phyloP scores from a whole-genome alignment of 352 stramenopile species.

The Blastocystis hominis region DNA sequence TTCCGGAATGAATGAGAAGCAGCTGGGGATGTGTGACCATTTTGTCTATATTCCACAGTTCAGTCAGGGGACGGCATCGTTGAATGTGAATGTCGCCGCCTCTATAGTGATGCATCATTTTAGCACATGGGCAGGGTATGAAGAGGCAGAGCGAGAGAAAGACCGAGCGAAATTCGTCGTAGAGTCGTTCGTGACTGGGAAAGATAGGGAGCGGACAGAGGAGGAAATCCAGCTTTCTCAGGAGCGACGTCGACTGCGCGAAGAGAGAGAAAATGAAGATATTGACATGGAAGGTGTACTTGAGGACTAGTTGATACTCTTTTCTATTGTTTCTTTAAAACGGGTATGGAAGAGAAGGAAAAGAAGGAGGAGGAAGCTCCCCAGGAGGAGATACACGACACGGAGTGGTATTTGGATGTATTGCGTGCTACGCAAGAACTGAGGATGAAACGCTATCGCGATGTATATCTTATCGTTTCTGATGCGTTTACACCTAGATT shows the following conservation, averaged over 20 bases:
- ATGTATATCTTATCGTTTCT: neutral
- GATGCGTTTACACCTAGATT: neutral
- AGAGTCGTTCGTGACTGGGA: constrained; percentile 5
- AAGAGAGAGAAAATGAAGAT: constrained; percentile 2
- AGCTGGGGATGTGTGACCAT: constrained; percentile 79
- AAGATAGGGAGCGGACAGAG: constrained; percentile 8
- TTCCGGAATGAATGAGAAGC: constrained; percentile 77
- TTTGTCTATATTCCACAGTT: constrained; percentile 88
- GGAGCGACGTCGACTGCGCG: neutral
- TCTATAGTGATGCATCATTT: constrained; percentile 85
- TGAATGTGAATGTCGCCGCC: constrained; percentile 86
- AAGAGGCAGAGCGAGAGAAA: constrained; percentile 53
- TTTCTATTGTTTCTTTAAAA: neutral
- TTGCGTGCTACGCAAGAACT: neutral
- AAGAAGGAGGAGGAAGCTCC: neutral
- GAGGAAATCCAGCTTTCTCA: neutral
- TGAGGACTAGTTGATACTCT: constrained; percentile 9
- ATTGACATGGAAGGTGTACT: constrained; percentile 20
- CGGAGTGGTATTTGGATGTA: constrained; percentile 28
- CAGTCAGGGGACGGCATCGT: constrained; percentile 79
- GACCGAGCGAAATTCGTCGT: constrained; percentile 59
- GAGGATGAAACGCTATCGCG: neutral
- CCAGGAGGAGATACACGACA: neutral
- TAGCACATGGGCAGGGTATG: constrained; percentile 62
- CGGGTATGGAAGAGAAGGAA: constrained; percentile 10